Percentiles rank a stretch among this genome's conserved stretches.
These are phyloP conservation scores for Geranium brycei DNA, from an alignment of 345 rosid genomes.

Conservation along the genomic window DNA sequence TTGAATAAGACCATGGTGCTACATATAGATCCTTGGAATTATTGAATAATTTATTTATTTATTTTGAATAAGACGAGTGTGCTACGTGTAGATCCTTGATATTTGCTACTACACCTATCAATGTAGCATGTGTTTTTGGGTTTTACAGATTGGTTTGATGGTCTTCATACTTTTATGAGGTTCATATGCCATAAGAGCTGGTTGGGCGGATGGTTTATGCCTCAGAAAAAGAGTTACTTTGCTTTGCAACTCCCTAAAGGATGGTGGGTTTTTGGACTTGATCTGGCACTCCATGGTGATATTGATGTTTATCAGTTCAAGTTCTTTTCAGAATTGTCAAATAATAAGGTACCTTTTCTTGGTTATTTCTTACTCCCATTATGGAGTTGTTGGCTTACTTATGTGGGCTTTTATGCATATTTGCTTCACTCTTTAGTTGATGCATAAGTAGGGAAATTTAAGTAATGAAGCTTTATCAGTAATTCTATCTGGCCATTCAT, in stretches of 20 bases:
- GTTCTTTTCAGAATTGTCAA: conserved; percentile 70
- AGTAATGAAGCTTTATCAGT: too few relatives aligned
- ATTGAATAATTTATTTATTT: too few relatives aligned
- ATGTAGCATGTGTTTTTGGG: background rate
- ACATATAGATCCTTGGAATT: background rate
- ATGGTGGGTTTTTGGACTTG: conserved; percentile 99
- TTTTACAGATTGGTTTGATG: conserved; percentile 90
- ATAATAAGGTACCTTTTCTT: conserved; percentile 65
- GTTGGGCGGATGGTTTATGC: conserved; percentile 99
- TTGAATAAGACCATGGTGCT: background rate
- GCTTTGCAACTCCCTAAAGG: conserved; percentile 83
- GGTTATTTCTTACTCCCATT: too few relatives aligned
- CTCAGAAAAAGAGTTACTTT: conserved; percentile 96
- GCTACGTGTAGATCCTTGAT: background rate
- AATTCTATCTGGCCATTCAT: too few relatives aligned
- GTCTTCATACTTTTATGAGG: conserved; percentile 95
- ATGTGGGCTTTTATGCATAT: too few relatives aligned
- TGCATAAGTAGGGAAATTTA: too few relatives aligned
- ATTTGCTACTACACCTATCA: background rate
- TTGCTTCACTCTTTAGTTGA: too few relatives aligned
- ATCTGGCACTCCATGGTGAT: conserved; percentile 93
- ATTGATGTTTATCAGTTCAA: conserved; percentile 97
- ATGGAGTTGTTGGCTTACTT: too few relatives aligned
- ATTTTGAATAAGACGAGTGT: background rate
- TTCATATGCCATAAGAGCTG: conserved; percentile 95